phyloP scores from a whole-genome alignment of 2,329 filamentous ascomycete genomes.

The Pseudonectria foliicola region DNA sequence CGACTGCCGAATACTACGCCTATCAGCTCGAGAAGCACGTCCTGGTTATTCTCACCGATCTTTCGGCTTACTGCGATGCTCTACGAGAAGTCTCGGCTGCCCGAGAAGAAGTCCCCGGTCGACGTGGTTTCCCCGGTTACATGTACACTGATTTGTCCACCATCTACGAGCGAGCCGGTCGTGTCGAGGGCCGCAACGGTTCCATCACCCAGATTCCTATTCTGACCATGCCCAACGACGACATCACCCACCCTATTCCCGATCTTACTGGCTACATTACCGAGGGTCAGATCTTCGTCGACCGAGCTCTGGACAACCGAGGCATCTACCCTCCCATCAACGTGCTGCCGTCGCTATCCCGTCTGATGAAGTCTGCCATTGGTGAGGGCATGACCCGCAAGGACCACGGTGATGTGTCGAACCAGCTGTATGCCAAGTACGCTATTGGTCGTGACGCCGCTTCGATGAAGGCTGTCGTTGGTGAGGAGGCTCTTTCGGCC shows the following conservation, averaged over 20 bases:
- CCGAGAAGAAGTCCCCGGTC: slow-evolving; percentile 96
- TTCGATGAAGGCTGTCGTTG: slow-evolving; percentile 98
- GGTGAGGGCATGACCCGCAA: slow-evolving; percentile 94
- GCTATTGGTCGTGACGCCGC: slow-evolving; percentile 97
- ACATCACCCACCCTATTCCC: slow-evolving; percentile 98
- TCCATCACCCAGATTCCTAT: slow-evolving; percentile 99
- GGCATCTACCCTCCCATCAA: slow-evolving; percentile 99
- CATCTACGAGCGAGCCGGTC: slow-evolving; percentile 97
- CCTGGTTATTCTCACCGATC: slow-evolving; percentile 93
- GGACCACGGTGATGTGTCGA: slow-evolving; percentile 97
- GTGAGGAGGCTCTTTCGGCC: slow-evolving; percentile 89
- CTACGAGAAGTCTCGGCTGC: slow-evolving; percentile 97
- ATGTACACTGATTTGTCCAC: slow-evolving; percentile 99
- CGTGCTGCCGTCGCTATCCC: slow-evolving; percentile 92
- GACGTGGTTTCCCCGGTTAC: slow-evolving; percentile 99
- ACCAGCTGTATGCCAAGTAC: slow-evolving; percentile 99
- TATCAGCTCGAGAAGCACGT: slow-evolving; percentile 99
- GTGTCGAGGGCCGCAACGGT: slow-evolving; percentile 92
- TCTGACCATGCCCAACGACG: slow-evolving; percentile 98
- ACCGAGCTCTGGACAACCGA: slow-evolving; percentile 90
- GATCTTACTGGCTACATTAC: slow-evolving; percentile 99
- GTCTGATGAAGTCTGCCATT: slow-evolving; percentile 99
- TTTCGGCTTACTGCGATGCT: slow-evolving; percentile 97
- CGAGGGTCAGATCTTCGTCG: slow-evolving; percentile 96
- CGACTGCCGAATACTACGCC: slow-evolving; percentile 98